Base-by-base conservation (phyloP, 1,139 yeast species). In the Diutina mesorugosa region DNA sequence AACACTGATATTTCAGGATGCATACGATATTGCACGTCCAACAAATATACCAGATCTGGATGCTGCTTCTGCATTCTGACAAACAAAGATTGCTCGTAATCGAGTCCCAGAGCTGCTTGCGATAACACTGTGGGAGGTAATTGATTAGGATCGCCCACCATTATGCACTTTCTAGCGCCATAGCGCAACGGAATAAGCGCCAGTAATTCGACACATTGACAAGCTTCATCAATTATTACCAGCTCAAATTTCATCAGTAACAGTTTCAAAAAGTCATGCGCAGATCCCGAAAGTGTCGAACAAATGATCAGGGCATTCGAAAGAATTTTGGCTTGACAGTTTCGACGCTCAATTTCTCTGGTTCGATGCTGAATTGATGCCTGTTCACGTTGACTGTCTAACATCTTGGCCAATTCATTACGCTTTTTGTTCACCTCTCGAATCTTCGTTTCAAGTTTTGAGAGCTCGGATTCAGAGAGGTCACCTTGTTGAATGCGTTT, bases 121-220 rank as follows among this genome's bases (percentile, higher is more conserved):
- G 99, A 93, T 30, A 95, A 71, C n/a, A 95, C 99, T 0, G 99
- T 95, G 0, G 99, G 99, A 0, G 99, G 99, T 60, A 95, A 78
- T 72, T 95, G 99, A 67, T 93, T 91, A 2, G 99, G 99, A 73
- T 95, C 99, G 66, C 99, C 99, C 56, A 95, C 99, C 97, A 95
- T 89, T 55, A 95, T 86, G 72, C 98, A 91, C 58, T 84, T 83
- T 60, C 79, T 84, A 64, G 96, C 89, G 1, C 99, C 99, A 67
- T 91, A 95, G 65, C 96, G 78, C 61, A 95, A 75, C 0, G 99
- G 99, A 64, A 93, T 93, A 45, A 95, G 79, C 0, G 96, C 89
- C 10, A 97, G 89, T 53, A 93, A 69, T 66, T 95, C 99, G 54
- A 95, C 93, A 81, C 96, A 87, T 69, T 95, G 99, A 65, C 98